Evolutionary conservation across 495 filamentous ascomycete genomes (phyloP), one percentile per base, ranked within the genome.

Genomic region (Echria macrotheca): DNA sequence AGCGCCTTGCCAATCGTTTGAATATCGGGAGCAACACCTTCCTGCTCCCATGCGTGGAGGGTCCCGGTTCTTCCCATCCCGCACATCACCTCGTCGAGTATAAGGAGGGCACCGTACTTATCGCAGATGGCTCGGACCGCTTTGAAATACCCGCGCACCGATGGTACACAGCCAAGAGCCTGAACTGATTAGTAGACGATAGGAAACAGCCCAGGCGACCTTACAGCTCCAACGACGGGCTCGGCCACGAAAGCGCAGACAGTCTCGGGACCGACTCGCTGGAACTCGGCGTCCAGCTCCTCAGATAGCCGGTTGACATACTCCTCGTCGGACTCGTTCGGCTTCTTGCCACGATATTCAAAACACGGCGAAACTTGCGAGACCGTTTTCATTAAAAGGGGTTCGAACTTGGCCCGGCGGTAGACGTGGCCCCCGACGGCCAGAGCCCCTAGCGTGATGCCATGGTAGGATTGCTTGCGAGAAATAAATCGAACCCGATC

Each of bases 71-170:
- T 73, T 1, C 85, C 85, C 78, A 86, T 87, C 0, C 85, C 87
- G 56, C 83, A 80, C 86, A 91, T 90, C 26, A 89, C 77, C 50
- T 91, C 87, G 48, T 91, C 87, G 5, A 89, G 60, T 35, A 90
- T 82, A 31, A 89, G 71, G 0, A 91, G 70, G 0, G 83, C 84
- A n/a, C 83, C 85, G 55, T 89, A 75, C 47, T 83, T 84, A 37
- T 81, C 69, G 60, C 86, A 89, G 12, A 91, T 64, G 1, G 70
- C 66, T 56, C 78, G 76, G 69, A 89, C 80, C 28, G 83, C 83
- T 39, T 72, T 65, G 57, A 89, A 81, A 50, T 91, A 91, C 0
- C 84, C 86, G 0, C 72, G 71, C 3, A 84, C 75, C 8, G 81
- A 69, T 9, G 83, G 79, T 1, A 86, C 76, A 62, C 83, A 87